Conservation (phyloP, 257 asterid species). For the Mentha longifolia region DNA sequence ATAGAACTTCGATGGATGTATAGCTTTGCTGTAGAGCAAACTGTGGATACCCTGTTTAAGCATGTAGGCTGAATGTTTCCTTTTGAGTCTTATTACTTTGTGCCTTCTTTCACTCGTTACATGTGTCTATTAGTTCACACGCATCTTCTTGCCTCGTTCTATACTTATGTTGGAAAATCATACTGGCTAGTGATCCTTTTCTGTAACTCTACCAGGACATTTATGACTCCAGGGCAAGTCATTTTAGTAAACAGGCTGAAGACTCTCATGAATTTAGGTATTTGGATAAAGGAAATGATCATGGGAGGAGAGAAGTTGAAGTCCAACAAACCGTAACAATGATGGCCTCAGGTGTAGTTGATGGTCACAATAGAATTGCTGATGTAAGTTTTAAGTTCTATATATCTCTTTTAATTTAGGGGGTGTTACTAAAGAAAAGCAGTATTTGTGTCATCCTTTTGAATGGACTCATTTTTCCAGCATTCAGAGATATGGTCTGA, state of each 20-base stretch:
- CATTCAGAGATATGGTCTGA: constrained; percentile 83
- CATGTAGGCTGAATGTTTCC: not conserved
- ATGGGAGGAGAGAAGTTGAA: constrained; percentile 45
- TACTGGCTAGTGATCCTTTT: constrained; percentile 19
- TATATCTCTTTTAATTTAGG: constrained; percentile 11
- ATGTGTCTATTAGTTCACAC: constrained; percentile 1
- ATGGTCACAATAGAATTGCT: constrained; percentile 41
- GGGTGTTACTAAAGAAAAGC: constrained; percentile 9
- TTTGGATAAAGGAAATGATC: constrained; percentile 43
- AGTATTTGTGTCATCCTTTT: constrained; percentile 27
- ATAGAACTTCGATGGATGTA: constrained; percentile 16
- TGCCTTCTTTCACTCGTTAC: constrained; percentile 1
- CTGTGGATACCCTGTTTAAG: not conserved
- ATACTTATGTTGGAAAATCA: constrained; percentile 8
- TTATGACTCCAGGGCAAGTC: constrained; percentile 47
- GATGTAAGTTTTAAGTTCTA: constrained; percentile 53
- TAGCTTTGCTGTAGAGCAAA: not conserved
- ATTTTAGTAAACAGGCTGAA: constrained; percentile 49
- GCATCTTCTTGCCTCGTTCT: constrained; percentile 6
- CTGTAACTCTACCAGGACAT: constrained; percentile 53
- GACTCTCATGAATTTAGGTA: constrained; percentile 48
- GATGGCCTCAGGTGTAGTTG: constrained; percentile 60
- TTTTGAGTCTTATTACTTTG: not conserved
- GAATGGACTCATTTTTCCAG: constrained; percentile 48
- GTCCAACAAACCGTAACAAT: constrained; percentile 55